These are phyloP conservation scores for Eucalyptus rudis DNA, from an alignment of 345 rosid species.

Conservation along the genomic window DNA sequence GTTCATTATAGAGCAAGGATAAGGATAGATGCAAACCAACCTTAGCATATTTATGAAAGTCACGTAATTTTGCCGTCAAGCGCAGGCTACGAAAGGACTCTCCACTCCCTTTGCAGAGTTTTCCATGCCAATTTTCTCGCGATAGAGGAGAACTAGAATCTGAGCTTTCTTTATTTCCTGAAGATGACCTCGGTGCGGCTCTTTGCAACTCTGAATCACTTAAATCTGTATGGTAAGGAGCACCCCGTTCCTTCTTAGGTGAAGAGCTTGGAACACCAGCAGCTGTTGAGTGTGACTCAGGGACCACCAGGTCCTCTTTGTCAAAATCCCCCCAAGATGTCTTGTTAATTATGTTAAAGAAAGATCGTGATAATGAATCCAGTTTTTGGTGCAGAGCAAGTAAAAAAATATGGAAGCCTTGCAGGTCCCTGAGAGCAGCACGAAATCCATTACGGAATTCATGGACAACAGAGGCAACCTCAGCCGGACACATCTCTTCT, in stretches of 20 bases:
- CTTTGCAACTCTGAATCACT: constrained; percentile 59
- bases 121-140: constrained; percentile 76
- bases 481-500: constrained; percentile 8
- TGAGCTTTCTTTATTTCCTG: constrained; percentile 51
- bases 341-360: constrained; percentile 56
- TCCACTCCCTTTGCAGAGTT: constrained; percentile 37
- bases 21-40: constrained; percentile 18
- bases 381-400: constrained; percentile 90
- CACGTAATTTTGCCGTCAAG: constrained; percentile 83
- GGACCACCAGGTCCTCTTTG: constrained; percentile 50
- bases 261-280: constrained; percentile 31
- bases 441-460: constrained; percentile 83
- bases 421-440: constrained; percentile 84
- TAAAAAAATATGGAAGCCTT: constrained; percentile 84
- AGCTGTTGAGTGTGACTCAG: constrained; percentile 47
- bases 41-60: constrained; percentile 94
- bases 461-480: constrained; percentile 33
- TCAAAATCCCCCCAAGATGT: constrained; percentile 53
- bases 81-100: constrained; percentile 71
- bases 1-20: background rate
- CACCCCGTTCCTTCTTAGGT: constrained; percentile 36
- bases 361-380: constrained; percentile 59
- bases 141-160: constrained; percentile 62
- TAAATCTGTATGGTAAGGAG: constrained; percentile 40
- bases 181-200: constrained; percentile 33